Percentiles rank a stretch among this genome's conserved stretches.
These are phyloP conservation scores for Pseudogymnoascus verrucosus DNA, from an alignment of 2,329 filamentous ascomycete genomes.

Conservation along the genomic window DNA sequence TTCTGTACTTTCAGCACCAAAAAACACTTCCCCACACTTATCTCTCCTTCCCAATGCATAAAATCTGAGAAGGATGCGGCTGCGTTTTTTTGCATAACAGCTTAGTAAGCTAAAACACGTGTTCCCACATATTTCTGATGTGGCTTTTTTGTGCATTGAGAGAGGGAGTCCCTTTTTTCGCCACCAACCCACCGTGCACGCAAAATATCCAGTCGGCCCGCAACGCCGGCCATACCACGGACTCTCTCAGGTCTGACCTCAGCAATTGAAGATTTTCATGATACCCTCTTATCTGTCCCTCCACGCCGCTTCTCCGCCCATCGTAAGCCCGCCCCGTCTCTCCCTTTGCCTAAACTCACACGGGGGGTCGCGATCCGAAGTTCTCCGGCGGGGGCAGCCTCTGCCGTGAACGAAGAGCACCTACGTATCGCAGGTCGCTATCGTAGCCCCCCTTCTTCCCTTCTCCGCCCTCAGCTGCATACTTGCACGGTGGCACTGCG, in stretches of 20 bases:
- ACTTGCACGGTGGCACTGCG: not conserved
- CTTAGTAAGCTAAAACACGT: not conserved
- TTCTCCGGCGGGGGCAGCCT: not conserved
- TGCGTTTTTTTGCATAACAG: not conserved
- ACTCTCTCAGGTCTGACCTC: not conserved
- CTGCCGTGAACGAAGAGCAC: not conserved
- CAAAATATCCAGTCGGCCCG: not conserved
- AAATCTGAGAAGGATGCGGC: not conserved
- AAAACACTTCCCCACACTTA: not conserved
- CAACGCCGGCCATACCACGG: not conserved
- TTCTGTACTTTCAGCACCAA: not conserved
- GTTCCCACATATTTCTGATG: not conserved
- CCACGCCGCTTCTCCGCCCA: not conserved
- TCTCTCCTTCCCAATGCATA: not conserved
- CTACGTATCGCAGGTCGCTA: not conserved
- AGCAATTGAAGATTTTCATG: not conserved
- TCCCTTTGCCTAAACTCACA: not conserved
- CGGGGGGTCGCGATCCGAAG: not conserved
- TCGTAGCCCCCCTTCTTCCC: not conserved
- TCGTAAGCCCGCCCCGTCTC: not conserved
- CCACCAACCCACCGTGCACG: not conserved
- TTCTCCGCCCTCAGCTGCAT: not conserved
- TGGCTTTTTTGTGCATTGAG: not conserved
- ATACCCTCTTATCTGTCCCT: not conserved
- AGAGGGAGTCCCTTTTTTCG: not conserved